phyloP scores from a whole-genome alignment of 345 rosid species.

The Populus pruinosa region DNA sequence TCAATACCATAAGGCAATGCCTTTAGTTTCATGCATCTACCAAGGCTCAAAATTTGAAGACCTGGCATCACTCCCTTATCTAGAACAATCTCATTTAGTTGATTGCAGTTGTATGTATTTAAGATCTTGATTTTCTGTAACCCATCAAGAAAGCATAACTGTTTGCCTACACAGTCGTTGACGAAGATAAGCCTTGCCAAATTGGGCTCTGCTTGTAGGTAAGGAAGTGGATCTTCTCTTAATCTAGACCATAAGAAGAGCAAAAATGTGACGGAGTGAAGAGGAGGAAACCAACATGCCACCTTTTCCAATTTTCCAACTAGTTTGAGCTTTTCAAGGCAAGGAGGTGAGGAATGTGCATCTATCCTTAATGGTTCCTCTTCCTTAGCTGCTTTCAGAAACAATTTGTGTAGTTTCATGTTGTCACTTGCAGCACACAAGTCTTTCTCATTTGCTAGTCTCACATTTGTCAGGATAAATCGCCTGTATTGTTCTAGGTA shows the following conservation, averaged over 20 bases:
- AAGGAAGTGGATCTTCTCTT: slow-evolving; percentile 10
- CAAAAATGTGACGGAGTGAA: slow-evolving; percentile 19
- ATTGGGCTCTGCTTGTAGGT: slow-evolving; percentile 27
- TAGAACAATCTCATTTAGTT: slow-evolving; percentile 16
- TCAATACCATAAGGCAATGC: slow-evolving; percentile 18
- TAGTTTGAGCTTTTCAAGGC: slow-evolving; percentile 27
- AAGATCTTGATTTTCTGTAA: slow-evolving; percentile 25
- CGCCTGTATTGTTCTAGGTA: neutral
- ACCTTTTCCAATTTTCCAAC: slow-evolving; percentile 32
- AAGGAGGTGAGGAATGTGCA: slow-evolving; percentile 13
- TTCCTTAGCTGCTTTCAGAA: slow-evolving; percentile 13
- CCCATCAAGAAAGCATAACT: slow-evolving; percentile 20
- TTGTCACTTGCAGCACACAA: slow-evolving; percentile 29
- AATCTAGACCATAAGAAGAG: slow-evolving; percentile 27
- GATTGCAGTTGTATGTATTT: neutral
- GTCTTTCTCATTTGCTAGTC: slow-evolving; percentile 20
- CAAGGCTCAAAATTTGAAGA: slow-evolving; percentile 15
- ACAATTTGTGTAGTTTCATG: slow-evolving; percentile 21
- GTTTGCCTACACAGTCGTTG: slow-evolving; percentile 17
- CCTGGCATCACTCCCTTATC: slow-evolving; percentile 18
- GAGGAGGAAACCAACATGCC: slow-evolving; percentile 37
- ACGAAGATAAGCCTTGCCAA: slow-evolving; percentile 25
- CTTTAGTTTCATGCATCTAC: slow-evolving; percentile 20
- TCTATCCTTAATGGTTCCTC: slow-evolving; percentile 22
- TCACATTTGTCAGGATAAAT: slow-evolving; percentile 20